These are phyloP conservation scores for Choanephora cucurbitarum DNA, from an alignment of 371 early-diverging fungal species.

Conservation along the genomic window DNA sequence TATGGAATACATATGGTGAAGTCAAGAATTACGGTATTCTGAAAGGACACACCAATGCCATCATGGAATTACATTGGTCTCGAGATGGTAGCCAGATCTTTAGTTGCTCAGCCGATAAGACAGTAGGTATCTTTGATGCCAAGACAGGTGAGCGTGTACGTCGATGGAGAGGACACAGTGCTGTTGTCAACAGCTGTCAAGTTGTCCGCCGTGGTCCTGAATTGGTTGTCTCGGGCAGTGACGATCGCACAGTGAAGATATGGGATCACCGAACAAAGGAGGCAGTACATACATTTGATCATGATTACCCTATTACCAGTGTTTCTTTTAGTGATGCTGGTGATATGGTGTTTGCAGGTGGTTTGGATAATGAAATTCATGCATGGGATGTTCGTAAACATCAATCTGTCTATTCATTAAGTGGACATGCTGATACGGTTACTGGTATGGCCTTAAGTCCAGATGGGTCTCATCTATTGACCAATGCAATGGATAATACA, in stretches of 20 bases:
- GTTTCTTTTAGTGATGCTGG: constrained; percentile 80
- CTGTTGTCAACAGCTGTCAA: constrained; percentile 75
- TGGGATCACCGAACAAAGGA: constrained; percentile 82
- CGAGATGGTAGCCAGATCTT: constrained; percentile 73
- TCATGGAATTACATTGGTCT: constrained; percentile 92
- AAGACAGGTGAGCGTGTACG: constrained; percentile 73
- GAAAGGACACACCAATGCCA: constrained; percentile 83
- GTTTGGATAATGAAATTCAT: constrained; percentile 88
- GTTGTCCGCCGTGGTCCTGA: constrained; percentile 67
- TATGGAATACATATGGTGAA: constrained; percentile 94
- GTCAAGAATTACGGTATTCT: constrained; percentile 85
- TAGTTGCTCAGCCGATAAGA: constrained; percentile 75
- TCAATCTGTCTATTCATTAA: constrained; percentile 62
- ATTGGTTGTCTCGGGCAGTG: constrained; percentile 73
- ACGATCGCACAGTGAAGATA: constrained; percentile 74
- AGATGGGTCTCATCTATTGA: constrained; percentile 79
- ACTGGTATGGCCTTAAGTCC: constrained; percentile 86
- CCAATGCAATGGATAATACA: constrained; percentile 93
- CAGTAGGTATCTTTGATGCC: constrained; percentile 81
- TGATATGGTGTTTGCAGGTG: constrained; percentile 82
- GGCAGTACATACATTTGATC: constrained; percentile 70
- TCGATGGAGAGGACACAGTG: constrained; percentile 74
- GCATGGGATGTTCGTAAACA: constrained; percentile 90
- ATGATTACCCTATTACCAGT: constrained; percentile 81
- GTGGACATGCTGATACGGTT: constrained; percentile 89